Conservation (phyloP, 768 basidiomycete genomes). For the Xerocomellus intermedius region DNA sequence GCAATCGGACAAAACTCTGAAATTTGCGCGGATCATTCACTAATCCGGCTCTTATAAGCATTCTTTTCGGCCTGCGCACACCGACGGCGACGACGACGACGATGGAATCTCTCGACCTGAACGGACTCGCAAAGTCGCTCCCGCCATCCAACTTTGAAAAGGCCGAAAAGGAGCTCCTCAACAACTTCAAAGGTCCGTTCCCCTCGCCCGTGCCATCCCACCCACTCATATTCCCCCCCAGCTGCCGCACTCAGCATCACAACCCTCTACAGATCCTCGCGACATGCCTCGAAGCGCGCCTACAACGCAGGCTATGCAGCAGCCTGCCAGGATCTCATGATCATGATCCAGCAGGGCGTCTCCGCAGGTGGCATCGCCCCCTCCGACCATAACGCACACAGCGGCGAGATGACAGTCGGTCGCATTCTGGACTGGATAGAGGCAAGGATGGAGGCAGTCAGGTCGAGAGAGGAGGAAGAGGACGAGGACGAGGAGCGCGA, state of each 20-base stretch:
- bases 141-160: conserved; percentile 68
- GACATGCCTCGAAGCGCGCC: conserved; percentile 72
- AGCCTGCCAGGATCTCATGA: conserved; percentile 76
- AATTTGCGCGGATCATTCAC: conserved; percentile 1
- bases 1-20: neutral
- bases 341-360: conserved; percentile 82
- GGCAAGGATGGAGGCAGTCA: conserved; percentile 74
- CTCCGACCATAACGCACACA: conserved; percentile 43
- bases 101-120: conserved; percentile 79
- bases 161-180: conserved; percentile 76
- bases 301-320: conserved; percentile 80
- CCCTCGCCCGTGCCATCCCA: neutral
- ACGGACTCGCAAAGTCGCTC: conserved; percentile 73
- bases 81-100: conserved; percentile 13
- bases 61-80: neutral
- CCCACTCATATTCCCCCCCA: conserved; percentile 34
- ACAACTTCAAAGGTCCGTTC: conserved; percentile 73
- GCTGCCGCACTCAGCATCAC: conserved; percentile 84
- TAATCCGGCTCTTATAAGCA: conserved; percentile 2
- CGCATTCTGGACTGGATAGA: conserved; percentile 85
- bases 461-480: conserved; percentile 73
- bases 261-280: conserved; percentile 77
- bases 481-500: conserved; percentile 78
- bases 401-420: conserved; percentile 70
- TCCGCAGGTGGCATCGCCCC: conserved; percentile 52